Conservation (phyloP, 1,284 basidiomycete genomes). For the Cystobasidium pallidum region DNA sequence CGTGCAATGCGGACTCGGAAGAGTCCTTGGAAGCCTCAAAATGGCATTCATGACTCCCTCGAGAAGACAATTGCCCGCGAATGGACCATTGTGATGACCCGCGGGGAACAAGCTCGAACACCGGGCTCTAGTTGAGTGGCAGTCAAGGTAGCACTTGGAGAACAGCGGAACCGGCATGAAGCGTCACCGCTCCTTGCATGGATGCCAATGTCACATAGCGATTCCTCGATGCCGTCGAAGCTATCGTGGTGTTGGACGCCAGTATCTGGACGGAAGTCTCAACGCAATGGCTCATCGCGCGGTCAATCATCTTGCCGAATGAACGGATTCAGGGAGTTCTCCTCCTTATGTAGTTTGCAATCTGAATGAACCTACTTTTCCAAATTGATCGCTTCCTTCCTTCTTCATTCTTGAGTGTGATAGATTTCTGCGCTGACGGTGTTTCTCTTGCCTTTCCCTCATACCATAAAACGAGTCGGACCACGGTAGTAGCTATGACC, state of each 20-base stretch:
- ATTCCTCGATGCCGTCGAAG: no score
- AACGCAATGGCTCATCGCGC: background rate
- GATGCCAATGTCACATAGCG: background rate
- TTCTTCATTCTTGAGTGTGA: conserved; percentile 57
- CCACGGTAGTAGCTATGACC: no score
- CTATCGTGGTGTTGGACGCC: background rate
- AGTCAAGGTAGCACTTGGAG: no score
- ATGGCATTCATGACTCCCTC: background rate
- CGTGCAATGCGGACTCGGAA: background rate
- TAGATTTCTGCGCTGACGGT: conserved; percentile 60
- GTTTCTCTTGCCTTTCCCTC: background rate
- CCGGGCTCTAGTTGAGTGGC: background rate
- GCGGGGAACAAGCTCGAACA: background rate
- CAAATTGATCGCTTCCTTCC: conserved; percentile 71
- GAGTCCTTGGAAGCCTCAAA: background rate
- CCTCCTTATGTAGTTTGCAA: conserved; percentile 41
- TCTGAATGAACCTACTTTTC: conserved; percentile 20
- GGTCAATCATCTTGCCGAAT: conserved; percentile 13
- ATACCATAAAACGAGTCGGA: no score
- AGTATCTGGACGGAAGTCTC: background rate
- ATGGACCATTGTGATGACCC: background rate
- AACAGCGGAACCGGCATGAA: background rate
- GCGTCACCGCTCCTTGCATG: background rate
- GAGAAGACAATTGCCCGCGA: background rate
- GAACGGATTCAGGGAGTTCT: conserved; percentile 12